Evolutionary conservation across 2,329 filamentous ascomycete genomes (phyloP), one percentile per base, ranked within the genome.

Genomic region (Tolypocladium tundrense): DNA sequence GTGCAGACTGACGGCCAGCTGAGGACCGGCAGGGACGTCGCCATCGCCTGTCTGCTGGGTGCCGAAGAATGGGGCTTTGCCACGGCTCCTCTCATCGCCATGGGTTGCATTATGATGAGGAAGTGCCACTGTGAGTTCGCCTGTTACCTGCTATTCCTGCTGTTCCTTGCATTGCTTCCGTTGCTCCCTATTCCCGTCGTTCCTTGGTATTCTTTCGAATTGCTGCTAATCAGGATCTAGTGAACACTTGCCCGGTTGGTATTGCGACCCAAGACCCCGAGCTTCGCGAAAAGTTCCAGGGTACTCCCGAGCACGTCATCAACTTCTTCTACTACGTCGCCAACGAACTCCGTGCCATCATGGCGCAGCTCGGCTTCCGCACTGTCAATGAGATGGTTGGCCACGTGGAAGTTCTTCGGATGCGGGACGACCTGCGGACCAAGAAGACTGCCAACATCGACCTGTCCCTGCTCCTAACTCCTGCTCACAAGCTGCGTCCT

Each of bases 271-370:
- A 97, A 70, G 92, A 97, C 67, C 91, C 91, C n/a, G 88, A 93
- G 70, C 82, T 97, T 2, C 85, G 93, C 60, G 89, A 92, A 81
- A 97, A 97, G 77, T 97, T 97, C 74, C 80, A 86, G 65, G 93
- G 93, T 61, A 92, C 90, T 1, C 92, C 93, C 13, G 93, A 97
- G 76, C 91, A 97, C 66, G 92, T 96, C 59, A 97, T 97, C 75
- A 97, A 97, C 81, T 97, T 97, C 80, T 96, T 96, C 78, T 97
- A 97, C 78, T 97, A 97, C 69, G 82, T 97, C 56, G 89, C 93
- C 65, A 97, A 97, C 69, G 93, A 97, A 77, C 84, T 97, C 59
- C 88, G 93, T 70, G 91, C 92, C 41, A 96, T 97, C 75, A 97
- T 97, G 93, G 92, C 93, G 55, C 91, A 89, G 75, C 85, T 97